These are phyloP conservation scores for Hyaloscypha finlandica DNA, from an alignment of 495 filamentous ascomycete species.

Conservation along the genomic window DNA sequence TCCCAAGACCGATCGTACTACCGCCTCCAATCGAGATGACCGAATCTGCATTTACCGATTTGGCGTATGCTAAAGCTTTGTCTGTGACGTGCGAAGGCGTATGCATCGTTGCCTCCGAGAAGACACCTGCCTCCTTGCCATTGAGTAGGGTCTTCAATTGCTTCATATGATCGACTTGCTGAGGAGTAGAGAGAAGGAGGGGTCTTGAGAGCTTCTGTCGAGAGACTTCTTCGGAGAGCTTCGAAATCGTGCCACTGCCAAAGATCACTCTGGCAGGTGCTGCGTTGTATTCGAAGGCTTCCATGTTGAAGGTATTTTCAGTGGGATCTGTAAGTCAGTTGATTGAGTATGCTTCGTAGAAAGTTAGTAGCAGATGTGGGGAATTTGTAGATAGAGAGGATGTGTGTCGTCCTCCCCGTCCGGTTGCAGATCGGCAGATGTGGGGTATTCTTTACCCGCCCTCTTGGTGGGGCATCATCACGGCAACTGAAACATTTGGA, in stretches of 20 bases:
- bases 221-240: constrained; percentile 59
- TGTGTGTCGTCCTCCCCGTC: constrained; percentile 5
- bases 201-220: constrained; percentile 56
- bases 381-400: background rate
- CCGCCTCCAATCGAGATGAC: constrained; percentile 66
- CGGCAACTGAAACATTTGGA: too few relatives aligned
- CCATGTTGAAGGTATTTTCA: constrained; percentile 42
- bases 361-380: constrained; percentile 2
- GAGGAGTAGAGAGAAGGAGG: constrained; percentile 59
- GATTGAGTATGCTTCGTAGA: constrained; percentile 10
- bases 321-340: constrained; percentile 5
- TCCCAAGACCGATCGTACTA: constrained; percentile 66
- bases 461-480: too few relatives aligned
- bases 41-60: constrained; percentile 49
- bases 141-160: constrained; percentile 50
- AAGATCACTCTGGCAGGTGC: constrained; percentile 64
- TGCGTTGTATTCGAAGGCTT: constrained; percentile 62
- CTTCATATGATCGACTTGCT: constrained; percentile 55
- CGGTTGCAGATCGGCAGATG: background rate
- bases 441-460: background rate
- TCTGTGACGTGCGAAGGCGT: constrained; percentile 65
- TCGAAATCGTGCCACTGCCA: constrained; percentile 60
- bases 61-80: constrained; percentile 56
- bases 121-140: constrained; percentile 56
- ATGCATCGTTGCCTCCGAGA: constrained; percentile 68